Percentiles rank a stretch among this genome's conserved stretches.
These are phyloP conservation scores for Penicillium taxi DNA, from an alignment of 495 filamentous ascomycete genomes.

Conservation along the genomic window DNA sequence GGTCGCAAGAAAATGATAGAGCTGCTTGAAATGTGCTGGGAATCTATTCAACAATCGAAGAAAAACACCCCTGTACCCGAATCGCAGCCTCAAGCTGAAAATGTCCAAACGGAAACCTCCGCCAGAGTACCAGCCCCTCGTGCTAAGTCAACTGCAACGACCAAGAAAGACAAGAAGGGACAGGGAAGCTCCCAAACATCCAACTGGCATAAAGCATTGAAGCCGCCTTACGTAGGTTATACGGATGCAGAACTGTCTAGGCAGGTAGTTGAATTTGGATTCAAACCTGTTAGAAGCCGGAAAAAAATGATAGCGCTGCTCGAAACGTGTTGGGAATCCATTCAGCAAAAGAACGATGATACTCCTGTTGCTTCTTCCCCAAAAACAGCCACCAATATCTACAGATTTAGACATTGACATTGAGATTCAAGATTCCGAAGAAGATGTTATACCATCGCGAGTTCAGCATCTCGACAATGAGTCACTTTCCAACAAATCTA, in stretches of 20 bases:
- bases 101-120: constrained; percentile 5
- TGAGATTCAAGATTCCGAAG: constrained; percentile 61
- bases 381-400: too few relatives aligned
- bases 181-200: too few relatives aligned
- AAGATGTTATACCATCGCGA: constrained; percentile 30
- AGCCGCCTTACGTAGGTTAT: constrained; percentile 57
- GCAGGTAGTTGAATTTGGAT: constrained; percentile 57
- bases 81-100: neutral
- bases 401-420: too few relatives aligned
- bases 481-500: constrained; percentile 2
- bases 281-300: constrained; percentile 68
- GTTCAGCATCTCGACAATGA: constrained; percentile 18
- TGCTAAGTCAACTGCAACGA: too few relatives aligned
- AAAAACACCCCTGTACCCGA: neutral
- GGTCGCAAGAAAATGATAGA: constrained; percentile 63
- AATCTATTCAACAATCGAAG: constrained; percentile 31
- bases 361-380: neutral
- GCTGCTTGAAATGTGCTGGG: constrained; percentile 67
- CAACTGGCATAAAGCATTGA: too few relatives aligned
- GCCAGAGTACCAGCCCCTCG: constrained; percentile 2
- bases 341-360: constrained; percentile 17
- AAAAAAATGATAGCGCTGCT: constrained; percentile 64
- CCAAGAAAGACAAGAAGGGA: too few relatives aligned
- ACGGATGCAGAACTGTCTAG: constrained; percentile 56
- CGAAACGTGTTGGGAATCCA: constrained; percentile 63